Percentiles rank a stretch among this genome's conserved stretches.
Conservation (phyloP, 305 asterid genomes). For the Fraxinus greggii region DNA sequence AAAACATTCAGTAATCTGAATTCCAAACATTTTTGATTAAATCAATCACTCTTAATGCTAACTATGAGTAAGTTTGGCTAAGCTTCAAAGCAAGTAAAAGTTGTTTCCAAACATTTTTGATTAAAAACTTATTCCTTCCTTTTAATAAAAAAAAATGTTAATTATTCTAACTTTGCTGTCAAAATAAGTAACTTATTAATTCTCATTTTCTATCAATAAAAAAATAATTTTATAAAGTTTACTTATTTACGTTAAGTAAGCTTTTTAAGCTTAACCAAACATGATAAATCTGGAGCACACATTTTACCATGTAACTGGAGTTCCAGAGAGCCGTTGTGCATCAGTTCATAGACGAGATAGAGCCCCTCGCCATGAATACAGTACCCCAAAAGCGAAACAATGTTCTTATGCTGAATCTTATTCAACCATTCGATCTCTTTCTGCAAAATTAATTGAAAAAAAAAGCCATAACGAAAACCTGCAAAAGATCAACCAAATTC, state of each 20-base stretch:
- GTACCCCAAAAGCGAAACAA: constrained; percentile 73
- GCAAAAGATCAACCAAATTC: neutral
- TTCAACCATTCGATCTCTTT: constrained; percentile 70
- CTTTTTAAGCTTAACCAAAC: neutral
- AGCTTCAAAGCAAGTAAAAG: neutral
- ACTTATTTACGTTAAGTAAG: neutral
- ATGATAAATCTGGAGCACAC: neutral
- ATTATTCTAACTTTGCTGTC: neutral
- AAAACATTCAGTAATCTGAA: neutral
- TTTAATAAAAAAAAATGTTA: neutral
- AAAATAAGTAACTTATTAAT: neutral
- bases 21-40: neutral
- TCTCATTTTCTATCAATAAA: neutral
- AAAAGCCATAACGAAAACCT: constrained; percentile 17
- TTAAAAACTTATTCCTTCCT: neutral
- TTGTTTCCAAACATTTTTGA: neutral
- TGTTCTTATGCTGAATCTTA: constrained; percentile 73
- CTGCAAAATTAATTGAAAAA: constrained; percentile 42
- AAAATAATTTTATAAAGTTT: neutral
- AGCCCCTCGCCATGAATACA: constrained; percentile 60
- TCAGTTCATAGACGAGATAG: constrained; percentile 75
- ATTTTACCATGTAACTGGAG: constrained; percentile 70
- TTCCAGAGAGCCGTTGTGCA: constrained; percentile 78
- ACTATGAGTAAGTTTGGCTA: neutral
- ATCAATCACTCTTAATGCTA: neutral